Conservation (phyloP, 2,329 filamentous ascomycete genomes). For the Paecilomyces variotii region DNA sequence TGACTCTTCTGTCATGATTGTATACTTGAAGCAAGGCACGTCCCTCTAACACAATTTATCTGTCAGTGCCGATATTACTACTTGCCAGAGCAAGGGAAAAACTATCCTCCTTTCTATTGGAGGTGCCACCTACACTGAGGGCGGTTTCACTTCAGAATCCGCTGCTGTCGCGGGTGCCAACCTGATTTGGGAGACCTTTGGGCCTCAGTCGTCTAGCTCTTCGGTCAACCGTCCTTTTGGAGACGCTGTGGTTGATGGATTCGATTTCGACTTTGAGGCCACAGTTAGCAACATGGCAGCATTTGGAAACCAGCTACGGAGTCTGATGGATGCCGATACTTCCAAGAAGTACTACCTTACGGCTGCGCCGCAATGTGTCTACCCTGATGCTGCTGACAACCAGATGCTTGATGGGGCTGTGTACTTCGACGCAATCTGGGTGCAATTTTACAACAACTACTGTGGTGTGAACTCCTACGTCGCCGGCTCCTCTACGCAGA, state of each 20-base stretch:
- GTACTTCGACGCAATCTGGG: slow-evolving; percentile 52
- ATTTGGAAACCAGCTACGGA: slow-evolving; percentile 53
- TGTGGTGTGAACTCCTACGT: slow-evolving; percentile 52
- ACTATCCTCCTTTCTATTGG: slow-evolving; percentile 66
- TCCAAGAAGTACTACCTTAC: slow-evolving; percentile 53
- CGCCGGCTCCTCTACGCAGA: slow-evolving; percentile 36
- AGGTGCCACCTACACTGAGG: slow-evolving; percentile 61
- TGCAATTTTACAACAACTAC: slow-evolving; percentile 64
- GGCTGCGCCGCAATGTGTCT: slow-evolving; percentile 61
- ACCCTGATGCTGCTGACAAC: slow-evolving; percentile 54
- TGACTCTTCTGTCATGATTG: not conserved
- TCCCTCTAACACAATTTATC: slow-evolving; percentile 4
- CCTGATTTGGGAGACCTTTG: slow-evolving; percentile 63
- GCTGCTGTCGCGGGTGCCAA: slow-evolving; percentile 52
- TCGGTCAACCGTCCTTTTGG: slow-evolving; percentile 58
- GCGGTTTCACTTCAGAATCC: slow-evolving; percentile 50
- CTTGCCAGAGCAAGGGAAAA: slow-evolving; percentile 60
- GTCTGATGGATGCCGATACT: slow-evolving; percentile 44
- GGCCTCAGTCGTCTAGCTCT: slow-evolving; percentile 42
- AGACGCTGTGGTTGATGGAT: slow-evolving; percentile 58
- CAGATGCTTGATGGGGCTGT: slow-evolving; percentile 49
- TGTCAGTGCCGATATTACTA: slow-evolving; percentile 38
- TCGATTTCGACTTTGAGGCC: slow-evolving; percentile 69
- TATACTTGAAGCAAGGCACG: not conserved
- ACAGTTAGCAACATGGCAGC: slow-evolving; percentile 50